Conservation (phyloP, 306 rosid species). For the Betula pendula region DNA sequence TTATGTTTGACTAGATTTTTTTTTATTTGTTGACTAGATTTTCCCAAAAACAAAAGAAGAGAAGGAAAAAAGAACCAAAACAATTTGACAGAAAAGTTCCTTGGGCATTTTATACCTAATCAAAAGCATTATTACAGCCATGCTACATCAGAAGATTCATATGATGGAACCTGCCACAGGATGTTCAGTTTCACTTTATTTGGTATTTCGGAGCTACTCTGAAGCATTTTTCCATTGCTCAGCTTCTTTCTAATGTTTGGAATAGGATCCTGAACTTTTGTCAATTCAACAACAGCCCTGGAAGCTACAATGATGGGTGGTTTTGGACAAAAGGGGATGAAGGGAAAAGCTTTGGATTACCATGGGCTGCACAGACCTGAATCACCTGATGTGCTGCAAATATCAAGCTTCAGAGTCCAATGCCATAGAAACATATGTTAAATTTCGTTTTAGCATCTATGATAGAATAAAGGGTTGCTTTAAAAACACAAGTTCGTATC, state of each 20-base stretch:
- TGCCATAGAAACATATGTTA: background rate
- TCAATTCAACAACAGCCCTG: background rate
- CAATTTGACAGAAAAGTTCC: conserved; percentile 7
- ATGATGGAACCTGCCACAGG: background rate
- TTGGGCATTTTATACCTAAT: background rate
- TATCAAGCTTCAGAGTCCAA: background rate
- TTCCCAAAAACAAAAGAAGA: background rate
- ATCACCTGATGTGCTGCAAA: background rate
- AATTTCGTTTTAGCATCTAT: no score
- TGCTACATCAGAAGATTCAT: background rate
- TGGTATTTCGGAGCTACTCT: background rate
- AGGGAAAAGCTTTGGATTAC: background rate
- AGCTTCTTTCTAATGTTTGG: background rate
- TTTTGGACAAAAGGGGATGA: background rate
- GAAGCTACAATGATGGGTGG: background rate
- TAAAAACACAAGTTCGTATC: no score
- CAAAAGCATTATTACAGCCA: background rate
- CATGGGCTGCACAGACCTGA: background rate
- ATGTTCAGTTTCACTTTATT: background rate
- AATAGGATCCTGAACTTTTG: background rate
- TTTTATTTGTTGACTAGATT: no score
- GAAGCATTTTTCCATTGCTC: background rate
- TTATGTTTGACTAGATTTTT: conserved; percentile 3
- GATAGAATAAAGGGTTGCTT: no score
- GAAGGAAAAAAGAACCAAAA: background rate